Conservation (phyloP, 192 early-diverging fungal genomes). For the Umbelopsis sp. region DNA sequence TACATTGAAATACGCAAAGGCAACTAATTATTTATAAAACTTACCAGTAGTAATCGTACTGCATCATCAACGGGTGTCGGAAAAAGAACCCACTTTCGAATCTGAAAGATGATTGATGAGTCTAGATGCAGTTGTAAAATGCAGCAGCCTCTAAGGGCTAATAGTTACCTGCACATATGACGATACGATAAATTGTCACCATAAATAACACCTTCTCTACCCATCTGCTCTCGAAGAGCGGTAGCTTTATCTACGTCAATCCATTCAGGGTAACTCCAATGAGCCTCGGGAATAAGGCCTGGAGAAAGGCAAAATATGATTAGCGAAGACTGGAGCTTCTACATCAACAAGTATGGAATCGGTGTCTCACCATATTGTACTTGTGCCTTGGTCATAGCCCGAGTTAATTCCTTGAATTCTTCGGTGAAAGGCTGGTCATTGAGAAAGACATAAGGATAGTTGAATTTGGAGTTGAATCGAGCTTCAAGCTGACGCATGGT, state of each 20-base stretch:
- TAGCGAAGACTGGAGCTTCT: not conserved
- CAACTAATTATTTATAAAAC: not conserved
- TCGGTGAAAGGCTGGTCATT: conserved; percentile 77
- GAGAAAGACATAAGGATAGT: conserved; percentile 88
- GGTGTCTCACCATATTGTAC: conserved; percentile 55
- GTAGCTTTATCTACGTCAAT: conserved; percentile 61
- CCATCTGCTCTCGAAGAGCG: conserved; percentile 54
- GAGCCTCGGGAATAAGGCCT: conserved; percentile 60
- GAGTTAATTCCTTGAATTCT: conserved; percentile 64
- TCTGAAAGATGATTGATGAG: conserved; percentile 21
- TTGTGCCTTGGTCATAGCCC: conserved; percentile 58
- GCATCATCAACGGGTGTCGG: conserved; percentile 65
- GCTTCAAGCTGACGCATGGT: conserved; percentile 77
- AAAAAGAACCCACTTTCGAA: conserved; percentile 80
- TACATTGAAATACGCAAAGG: not conserved
- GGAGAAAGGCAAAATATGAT: not conserved
- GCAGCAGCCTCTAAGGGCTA: not conserved
- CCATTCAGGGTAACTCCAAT: conserved; percentile 69
- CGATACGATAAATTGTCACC: conserved; percentile 64
- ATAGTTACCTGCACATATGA: conserved; percentile 65
- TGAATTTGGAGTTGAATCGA: conserved; percentile 76
- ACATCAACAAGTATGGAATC: not conserved
- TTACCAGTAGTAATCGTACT: conserved; percentile 81
- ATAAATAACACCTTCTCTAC: conserved; percentile 59
- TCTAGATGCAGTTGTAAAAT: not conserved